Percentiles rank a stretch among this genome's conserved stretches.
phyloP scores from a whole-genome alignment of 257 asterid species.

The Jasminum sambac region DNA sequence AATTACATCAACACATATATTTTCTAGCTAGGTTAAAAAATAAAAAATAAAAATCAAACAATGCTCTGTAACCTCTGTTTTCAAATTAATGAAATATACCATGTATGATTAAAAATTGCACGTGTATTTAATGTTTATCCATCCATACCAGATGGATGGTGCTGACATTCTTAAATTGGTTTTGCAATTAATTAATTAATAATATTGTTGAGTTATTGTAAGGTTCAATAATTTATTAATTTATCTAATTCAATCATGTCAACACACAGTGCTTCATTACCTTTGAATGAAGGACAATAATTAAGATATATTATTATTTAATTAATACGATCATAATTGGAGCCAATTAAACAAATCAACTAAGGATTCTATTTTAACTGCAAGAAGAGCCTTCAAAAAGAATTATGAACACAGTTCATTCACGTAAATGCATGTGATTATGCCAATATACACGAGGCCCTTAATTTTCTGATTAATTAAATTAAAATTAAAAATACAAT shows the following conservation, averaged over 20 bases:
- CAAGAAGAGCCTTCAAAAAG: background rate
- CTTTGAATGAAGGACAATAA: too few species aligned
- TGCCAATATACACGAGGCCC: background rate
- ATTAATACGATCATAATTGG: too few species aligned
- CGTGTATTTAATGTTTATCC: background rate
- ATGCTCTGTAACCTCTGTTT: background rate
- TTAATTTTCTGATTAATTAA: background rate
- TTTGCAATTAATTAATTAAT: background rate
- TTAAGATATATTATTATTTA: too few species aligned
- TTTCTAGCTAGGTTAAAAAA: background rate
- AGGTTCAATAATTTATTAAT: slow-evolving; percentile 10
- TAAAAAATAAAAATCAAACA: background rate
- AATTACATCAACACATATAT: background rate
- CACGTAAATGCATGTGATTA: slow-evolving; percentile 21
- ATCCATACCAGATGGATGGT: background rate
- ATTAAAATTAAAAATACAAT: background rate
- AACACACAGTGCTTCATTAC: slow-evolving; percentile 25
- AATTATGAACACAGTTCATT: background rate
- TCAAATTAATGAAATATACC: background rate
- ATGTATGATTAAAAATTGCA: background rate
- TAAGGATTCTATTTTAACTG: background rate
- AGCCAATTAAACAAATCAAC: background rate
- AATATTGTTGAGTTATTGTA: background rate
- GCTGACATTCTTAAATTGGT: background rate
- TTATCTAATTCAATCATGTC: slow-evolving; percentile 25